Percentiles rank a stretch among this genome's conserved stretches.
Evolutionary conservation across 140 eudicot genomes (phyloP).

Genomic region (Anethum foeniculum): DNA sequence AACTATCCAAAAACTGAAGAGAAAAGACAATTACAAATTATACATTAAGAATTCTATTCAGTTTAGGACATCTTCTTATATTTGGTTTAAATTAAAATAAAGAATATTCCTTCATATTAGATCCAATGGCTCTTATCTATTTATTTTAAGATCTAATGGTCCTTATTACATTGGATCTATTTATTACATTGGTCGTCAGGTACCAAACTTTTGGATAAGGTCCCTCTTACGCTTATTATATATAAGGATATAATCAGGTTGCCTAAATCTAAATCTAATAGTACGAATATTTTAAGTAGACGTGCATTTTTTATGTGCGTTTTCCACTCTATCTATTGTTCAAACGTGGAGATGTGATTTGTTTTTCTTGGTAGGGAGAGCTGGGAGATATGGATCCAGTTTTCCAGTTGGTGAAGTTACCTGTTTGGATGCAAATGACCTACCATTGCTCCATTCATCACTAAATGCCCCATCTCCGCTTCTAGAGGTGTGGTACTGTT

Average conservation of each 20-base stretch:
- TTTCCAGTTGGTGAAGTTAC: constrained; percentile 93
- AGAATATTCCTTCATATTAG: no score
- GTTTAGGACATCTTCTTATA: no score
- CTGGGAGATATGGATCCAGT: constrained; percentile 87
- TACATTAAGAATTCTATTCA: no score
- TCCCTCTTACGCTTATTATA: no score
- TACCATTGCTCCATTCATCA: constrained; percentile 74
- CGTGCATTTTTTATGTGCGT: not conserved
- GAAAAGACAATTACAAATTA: no score
- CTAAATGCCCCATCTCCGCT: constrained; percentile 71
- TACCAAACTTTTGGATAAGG: no score
- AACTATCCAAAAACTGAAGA: no score
- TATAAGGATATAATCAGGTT: not conserved
- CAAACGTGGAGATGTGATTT: not conserved
- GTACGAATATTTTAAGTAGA: not conserved
- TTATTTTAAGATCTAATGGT: no score
- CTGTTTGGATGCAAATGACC: constrained; percentile 54
- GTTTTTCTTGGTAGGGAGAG: constrained; percentile 60
- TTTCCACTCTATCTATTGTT: not conserved
- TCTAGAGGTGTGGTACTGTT: constrained; percentile 43
- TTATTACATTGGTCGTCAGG: no score
- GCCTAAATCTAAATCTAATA: not conserved
- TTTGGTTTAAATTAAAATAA: no score
- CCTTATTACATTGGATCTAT: no score
- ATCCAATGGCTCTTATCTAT: no score